Evolutionary conservation across 2,329 filamentous ascomycete genomes (phyloP), one percentile per base, ranked within the genome.

Genomic region (Didymosphaeria variabile): DNA sequence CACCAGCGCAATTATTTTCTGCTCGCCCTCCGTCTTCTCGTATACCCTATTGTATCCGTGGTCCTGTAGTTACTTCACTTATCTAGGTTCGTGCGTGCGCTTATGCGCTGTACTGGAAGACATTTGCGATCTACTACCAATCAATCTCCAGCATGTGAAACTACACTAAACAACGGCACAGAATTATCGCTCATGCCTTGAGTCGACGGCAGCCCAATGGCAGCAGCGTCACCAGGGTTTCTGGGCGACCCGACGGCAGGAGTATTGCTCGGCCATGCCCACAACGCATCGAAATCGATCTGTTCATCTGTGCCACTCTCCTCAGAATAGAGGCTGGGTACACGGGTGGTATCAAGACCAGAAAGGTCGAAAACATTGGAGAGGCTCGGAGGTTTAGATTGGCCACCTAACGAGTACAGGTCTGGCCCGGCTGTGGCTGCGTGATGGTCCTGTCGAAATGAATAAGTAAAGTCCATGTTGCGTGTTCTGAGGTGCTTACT

Each of bases 201-300:
- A 29, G 67, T 65, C 23, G 54, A 26, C 23, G 47, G 44, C 13
- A 56, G 54, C 2, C 58, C 63, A 17, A 64, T 66, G 9, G 55
- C 26, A 21, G 45, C 63, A 8, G 29, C 57, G 51, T 66, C 52
- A 34, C 65, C 55, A 53, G 55, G 40, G 47, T 58, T 23, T 47
- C 65, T 55, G 3, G 76, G 76, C 53, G 69, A 74, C 13, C 71
- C 75, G 54, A 72, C 65, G 5, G 70, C 74, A 31, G 74, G 73
- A 38, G 75, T 74, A 34, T 74, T 74, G 52, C 67, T 75, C 26
- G 77, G 78, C 79, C 78, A 80, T 6, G 72, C 73, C 79, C 78
- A 81, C 29, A 81, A 56, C 13, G 77, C 72, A 62, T 80, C 79
- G 44, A 81, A 80, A 23, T 81, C 79, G 55, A 81, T 78, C 21